These are phyloP conservation scores for Quercus phellos DNA, from an alignment of 331 rosid species.

Conservation along the genomic window DNA sequence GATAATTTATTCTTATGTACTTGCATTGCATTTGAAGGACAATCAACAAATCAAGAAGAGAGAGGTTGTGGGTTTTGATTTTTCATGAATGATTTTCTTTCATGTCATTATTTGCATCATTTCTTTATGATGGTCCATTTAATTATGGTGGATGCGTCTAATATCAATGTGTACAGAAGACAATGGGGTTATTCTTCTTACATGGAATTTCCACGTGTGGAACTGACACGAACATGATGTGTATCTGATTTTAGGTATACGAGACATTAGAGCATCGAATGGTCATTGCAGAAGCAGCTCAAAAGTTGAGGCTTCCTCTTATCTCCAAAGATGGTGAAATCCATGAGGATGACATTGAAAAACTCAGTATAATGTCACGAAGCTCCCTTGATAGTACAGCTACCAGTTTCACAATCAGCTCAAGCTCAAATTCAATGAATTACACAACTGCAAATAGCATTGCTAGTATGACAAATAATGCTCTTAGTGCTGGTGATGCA, in stretches of 20 bases:
- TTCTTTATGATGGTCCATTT: no score
- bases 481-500: conserved; percentile 41
- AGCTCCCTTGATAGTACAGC: conserved; percentile 66
- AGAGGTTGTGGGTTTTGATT: neutral
- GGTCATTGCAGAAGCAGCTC: conserved; percentile 92
- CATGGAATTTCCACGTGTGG: neutral
- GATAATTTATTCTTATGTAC: neutral
- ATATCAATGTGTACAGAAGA: neutral
- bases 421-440: conserved; percentile 59
- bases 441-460: conserved; percentile 57
- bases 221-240: conserved; percentile 9
- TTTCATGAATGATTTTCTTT: neutral
- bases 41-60: no score
- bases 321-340: conserved; percentile 87
- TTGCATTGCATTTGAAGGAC: neutral
- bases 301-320: conserved; percentile 83
- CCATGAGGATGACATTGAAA: conserved; percentile 82
- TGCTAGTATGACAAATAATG: conserved; percentile 31
- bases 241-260: conserved; percentile 46
- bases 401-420: conserved; percentile 47
- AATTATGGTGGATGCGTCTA: no score
- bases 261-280: conserved; percentile 84
- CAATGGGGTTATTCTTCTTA: neutral
- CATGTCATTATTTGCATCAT: neutral
- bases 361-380: conserved; percentile 58